Evolutionary conservation across 139 green algal species (phyloP).

Genomic region (Coelastrella sp.): DNA sequence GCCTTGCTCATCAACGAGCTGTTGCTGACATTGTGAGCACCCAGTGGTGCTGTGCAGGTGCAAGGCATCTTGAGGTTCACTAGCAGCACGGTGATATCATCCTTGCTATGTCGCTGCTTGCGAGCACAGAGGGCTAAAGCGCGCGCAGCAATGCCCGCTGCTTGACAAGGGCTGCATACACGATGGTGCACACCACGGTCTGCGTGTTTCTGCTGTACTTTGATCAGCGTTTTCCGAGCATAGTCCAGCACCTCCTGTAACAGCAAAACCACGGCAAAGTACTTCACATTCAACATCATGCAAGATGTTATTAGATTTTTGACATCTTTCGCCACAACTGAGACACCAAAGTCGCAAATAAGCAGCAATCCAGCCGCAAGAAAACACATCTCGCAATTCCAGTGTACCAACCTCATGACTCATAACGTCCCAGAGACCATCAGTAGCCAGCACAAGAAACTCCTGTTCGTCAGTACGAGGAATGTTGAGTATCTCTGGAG

Average conservation of each 20-base stretch:
- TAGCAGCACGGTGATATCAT: constrained; percentile 59
- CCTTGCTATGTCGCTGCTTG: constrained; percentile 38
- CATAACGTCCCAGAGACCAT: constrained; percentile 75
- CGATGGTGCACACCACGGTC: background rate
- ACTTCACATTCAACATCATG: background rate
- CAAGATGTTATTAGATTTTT: too few species aligned
- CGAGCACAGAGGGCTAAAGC: constrained; percentile 49
- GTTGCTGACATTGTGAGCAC: background rate
- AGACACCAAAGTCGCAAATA: too few species aligned
- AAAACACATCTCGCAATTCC: too few species aligned
- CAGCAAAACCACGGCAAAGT: background rate
- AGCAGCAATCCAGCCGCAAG: too few species aligned
- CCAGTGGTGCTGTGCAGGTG: background rate
- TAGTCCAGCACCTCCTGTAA: constrained; percentile 42
- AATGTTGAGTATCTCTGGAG: constrained; percentile 54
- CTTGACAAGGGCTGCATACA: constrained; percentile 26
- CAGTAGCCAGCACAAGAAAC: constrained; percentile 60
- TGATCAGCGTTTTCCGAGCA: constrained; percentile 11
- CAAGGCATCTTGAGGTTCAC: constrained; percentile 50
- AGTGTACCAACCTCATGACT: constrained; percentile 41
- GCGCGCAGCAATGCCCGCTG: constrained; percentile 41
- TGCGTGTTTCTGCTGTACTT: constrained; percentile 34
- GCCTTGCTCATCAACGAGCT: constrained; percentile 21
- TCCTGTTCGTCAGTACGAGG: background rate
- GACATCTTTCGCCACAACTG: too few species aligned